Evolutionary conservation across 306 rosid genomes (phyloP), one percentile per base, ranked within the genome.

Genomic region (Casuarina glauca): DNA sequence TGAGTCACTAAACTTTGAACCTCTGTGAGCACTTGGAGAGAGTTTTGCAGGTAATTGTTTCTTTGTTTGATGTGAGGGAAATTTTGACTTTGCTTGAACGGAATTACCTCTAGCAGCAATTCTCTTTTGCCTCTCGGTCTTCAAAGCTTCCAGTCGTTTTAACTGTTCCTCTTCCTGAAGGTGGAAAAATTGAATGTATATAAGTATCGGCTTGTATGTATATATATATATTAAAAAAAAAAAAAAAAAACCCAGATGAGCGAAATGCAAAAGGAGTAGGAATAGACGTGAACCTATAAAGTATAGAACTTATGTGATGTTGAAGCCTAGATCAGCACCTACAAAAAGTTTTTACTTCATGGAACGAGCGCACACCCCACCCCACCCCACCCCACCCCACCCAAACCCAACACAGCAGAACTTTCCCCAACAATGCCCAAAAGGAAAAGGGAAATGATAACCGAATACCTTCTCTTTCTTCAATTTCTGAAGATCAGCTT

Each of bases 401-500:
- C 58, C 0, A 4, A 9, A 1, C 13, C 0, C 12, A 2, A 9
- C 53, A 11, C 16, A 0, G 53, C 13, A 15, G 15, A 2, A 4
- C 16, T 53, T 57, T 20, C 63, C 63, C 63, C 63, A 26, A 53
- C n/a, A 53, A 53, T 53, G 2, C 8, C 67, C 32, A 4, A 32
- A 61, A 11, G 54, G 54, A 54, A 32, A 64, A 39, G 73, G 41
- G 53, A 81, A 46, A 39, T 17, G 45, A 51, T 72, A 63, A 73
- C 75, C 52, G 11, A 77, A 55, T 81, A 95, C 99, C 99, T 90
- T 96, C 85, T 96, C 97, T 91, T 91, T 93, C 92, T 96, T 96
- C 86, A 91, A 81, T 87, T 93, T 96, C 87, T 90, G 99, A 76
- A 96, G 99, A 86, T 96, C 97, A 70, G 98, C 97, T 89, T 96